Percentiles rank a stretch among this genome's conserved stretches.
These are phyloP conservation scores for Nicotiana attenuata DNA, from an alignment of 257 asterid genomes.

Conservation along the genomic window DNA sequence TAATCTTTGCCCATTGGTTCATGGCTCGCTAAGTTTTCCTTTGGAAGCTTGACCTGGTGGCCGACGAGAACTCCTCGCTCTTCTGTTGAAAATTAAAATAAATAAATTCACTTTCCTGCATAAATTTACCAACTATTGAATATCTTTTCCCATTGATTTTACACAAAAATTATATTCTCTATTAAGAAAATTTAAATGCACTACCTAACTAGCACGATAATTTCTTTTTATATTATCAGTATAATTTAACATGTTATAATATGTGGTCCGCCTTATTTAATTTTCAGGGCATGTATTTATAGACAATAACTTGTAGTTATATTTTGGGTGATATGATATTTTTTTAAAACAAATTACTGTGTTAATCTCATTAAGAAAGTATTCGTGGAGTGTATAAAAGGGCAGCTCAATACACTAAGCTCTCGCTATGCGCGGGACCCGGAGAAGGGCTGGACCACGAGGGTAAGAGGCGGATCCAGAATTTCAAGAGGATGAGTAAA, in stretches of 20 bases:
- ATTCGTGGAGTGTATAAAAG: not conserved
- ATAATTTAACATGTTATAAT: not conserved
- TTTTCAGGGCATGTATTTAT: no score
- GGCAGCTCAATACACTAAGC: no score
- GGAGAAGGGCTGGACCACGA: no score
- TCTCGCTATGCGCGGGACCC: no score
- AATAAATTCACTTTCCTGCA: not conserved
- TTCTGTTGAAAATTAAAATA: constrained; percentile 32
- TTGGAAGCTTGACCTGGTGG: constrained; percentile 65
- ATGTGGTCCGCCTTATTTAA: not conserved
- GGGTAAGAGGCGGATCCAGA: no score
- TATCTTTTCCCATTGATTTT: not conserved
- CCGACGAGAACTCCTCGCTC: constrained; percentile 55
- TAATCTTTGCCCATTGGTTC: not conserved
- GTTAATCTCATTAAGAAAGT: no score
- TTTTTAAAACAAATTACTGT: no score
- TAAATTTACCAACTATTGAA: not conserved
- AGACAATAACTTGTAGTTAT: no score
- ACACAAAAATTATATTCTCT: not conserved
- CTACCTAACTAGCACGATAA: no score
- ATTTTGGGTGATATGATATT: no score
- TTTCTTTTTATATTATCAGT: no score
- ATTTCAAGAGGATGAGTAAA: no score
- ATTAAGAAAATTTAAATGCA: not conserved
- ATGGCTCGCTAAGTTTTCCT: constrained; percentile 6